Conservation (phyloP, 441 rosid genomes). For the Pelargonium fulgidum region DNA sequence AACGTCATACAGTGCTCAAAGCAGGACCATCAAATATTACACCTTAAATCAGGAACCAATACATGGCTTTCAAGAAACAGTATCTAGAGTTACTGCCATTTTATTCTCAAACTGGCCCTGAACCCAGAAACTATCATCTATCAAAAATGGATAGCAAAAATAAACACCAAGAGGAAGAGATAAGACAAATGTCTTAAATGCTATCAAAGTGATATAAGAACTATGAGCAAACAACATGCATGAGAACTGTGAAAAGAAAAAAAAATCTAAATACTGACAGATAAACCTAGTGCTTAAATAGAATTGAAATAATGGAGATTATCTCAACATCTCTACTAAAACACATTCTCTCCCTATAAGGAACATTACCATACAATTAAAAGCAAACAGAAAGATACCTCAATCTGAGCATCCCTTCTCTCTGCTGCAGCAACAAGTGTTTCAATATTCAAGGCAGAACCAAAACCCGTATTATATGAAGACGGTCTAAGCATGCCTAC, state of each 20-base stretch:
- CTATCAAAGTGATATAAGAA: not conserved
- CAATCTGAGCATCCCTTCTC: conserved; percentile 82
- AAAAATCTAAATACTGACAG: too few relatives aligned
- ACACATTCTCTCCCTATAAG: not conserved
- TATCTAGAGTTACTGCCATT: not conserved
- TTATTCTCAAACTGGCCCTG: not conserved
- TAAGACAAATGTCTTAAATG: not conserved
- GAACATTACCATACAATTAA: not conserved
- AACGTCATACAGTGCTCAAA: not conserved
- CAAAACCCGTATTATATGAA: conserved; percentile 61
- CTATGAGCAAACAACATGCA: not conserved
- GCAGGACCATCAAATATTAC: not conserved
- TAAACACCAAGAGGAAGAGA: not conserved
- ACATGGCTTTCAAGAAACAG: not conserved
- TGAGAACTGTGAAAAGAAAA: not conserved
- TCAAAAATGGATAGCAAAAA: not conserved
- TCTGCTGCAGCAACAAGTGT: conserved; percentile 98
- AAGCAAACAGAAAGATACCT: conserved; percentile 40
- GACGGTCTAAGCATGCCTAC: conserved; percentile 18
- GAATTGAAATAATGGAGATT: not conserved
- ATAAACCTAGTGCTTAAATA: not conserved
- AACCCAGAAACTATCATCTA: conserved; percentile 6
- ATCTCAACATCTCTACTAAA: conserved; percentile 5
- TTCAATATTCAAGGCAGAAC: conserved; percentile 95
- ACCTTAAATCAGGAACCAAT: not conserved